Percentiles rank a stretch among this genome's conserved stretches.
These are phyloP conservation scores for Lecanosticta acicola DNA, from an alignment of 2,329 filamentous ascomycete species.

Conservation along the genomic window DNA sequence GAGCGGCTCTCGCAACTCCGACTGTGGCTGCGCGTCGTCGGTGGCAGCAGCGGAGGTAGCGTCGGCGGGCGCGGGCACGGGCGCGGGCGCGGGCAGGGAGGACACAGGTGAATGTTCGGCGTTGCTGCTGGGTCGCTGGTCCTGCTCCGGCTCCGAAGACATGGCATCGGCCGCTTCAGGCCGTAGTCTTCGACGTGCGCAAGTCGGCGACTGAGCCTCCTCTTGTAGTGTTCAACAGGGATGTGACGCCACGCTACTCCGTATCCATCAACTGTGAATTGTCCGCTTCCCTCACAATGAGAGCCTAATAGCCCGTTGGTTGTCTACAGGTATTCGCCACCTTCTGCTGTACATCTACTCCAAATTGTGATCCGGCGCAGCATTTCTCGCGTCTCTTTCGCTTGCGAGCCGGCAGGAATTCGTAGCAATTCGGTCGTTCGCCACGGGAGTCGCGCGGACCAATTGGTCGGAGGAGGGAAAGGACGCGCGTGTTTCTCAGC, in stretches of 20 bases:
- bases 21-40: background rate
- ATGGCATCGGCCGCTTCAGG: slow-evolving; percentile 4
- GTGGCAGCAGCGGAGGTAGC: slow-evolving; percentile 1
- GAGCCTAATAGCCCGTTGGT: slow-evolving; percentile 19
- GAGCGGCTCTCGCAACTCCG: background rate
- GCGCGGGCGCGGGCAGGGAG: background rate
- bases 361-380: too few species aligned
- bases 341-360: background rate
- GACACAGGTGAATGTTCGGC: background rate
- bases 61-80: too few species aligned
- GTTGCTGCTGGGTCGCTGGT: slow-evolving; percentile 6
- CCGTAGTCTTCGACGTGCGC: background rate
- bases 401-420: too few species aligned
- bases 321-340: background rate
- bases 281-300: background rate
- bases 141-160: slow-evolving; percentile 3
- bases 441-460: too few species aligned
- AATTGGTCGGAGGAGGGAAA: too few species aligned
- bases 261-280: slow-evolving; percentile 2
- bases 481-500: too few species aligned
- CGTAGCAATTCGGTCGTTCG: too few species aligned
- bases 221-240: slow-evolving; percentile 3
- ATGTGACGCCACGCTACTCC: slow-evolving; percentile 4
- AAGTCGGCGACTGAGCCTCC: background rate
- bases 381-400: too few species aligned